phyloP scores from a whole-genome alignment of 768 basidiomycete species.

The Tylopilus cervinicoccineus region DNA sequence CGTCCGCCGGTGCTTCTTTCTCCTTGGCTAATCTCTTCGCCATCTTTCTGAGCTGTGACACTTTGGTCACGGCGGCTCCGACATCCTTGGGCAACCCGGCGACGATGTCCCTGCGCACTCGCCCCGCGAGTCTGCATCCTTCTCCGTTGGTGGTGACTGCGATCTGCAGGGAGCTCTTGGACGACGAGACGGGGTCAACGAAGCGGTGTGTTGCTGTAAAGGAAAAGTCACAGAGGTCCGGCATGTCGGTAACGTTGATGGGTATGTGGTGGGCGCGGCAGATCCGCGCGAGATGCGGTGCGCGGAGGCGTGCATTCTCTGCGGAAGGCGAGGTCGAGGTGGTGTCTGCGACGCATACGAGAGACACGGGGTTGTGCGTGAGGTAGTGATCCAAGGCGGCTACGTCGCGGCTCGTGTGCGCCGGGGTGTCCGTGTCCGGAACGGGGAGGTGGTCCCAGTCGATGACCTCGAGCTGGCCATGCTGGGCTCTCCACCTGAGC shows the following conservation, averaged over 20 bases:
- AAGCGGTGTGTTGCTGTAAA: constrained; percentile 88
- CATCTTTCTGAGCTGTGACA: constrained; percentile 64
- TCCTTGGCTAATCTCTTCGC: constrained; percentile 35
- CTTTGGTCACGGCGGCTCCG: constrained; percentile 68
- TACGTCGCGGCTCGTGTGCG: constrained; percentile 35
- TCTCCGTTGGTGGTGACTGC: constrained; percentile 89
- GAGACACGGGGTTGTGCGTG: constrained; percentile 28
- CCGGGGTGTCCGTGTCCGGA: background rate
- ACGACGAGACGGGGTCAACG: constrained; percentile 41
- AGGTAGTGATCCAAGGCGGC: constrained; percentile 49
- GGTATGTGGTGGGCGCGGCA: constrained; percentile 61
- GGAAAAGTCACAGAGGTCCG: constrained; percentile 83
- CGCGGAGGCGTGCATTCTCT: constrained; percentile 39
- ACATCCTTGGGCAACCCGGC: constrained; percentile 65
- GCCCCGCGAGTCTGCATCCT: constrained; percentile 79
- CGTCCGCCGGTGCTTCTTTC: constrained; percentile 20
- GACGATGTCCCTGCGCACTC: constrained; percentile 82
- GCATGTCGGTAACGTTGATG: constrained; percentile 85
- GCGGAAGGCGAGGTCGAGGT: constrained; percentile 41
- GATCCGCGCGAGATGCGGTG: constrained; percentile 50
- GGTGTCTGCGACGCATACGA: constrained; percentile 85
- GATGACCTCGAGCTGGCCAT: constrained; percentile 53
- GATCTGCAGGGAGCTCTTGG: constrained; percentile 58
- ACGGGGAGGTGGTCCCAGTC: constrained; percentile 47
- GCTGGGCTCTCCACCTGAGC: constrained; percentile 56